Percentiles rank a stretch among this genome's conserved stretches.
Conservation (phyloP, 331 rosid genomes). For the Acacia concinna region DNA sequence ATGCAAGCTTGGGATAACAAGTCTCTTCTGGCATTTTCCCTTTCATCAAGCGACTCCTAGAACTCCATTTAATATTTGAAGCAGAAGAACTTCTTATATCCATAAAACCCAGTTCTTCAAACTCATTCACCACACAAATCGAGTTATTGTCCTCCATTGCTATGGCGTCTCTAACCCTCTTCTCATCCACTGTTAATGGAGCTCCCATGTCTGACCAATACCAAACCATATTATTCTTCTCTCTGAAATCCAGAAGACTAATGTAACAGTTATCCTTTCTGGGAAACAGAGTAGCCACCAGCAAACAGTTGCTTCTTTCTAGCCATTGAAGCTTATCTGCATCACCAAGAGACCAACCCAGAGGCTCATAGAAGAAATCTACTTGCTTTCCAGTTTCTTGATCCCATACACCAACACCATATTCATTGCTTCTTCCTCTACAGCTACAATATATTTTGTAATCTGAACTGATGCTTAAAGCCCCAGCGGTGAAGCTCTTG, state of each 20-base stretch:
- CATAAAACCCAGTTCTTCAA: constrained; percentile 88
- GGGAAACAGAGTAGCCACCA: constrained; percentile 91
- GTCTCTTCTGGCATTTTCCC: constrained; percentile 93
- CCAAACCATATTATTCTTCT: constrained; percentile 89
- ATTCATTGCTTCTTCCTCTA: constrained; percentile 89
- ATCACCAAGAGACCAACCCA: constrained; percentile 96
- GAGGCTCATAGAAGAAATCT: constrained; percentile 86
- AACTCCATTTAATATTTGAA: constrained; percentile 82
- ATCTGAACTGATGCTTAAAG: constrained; percentile 75
- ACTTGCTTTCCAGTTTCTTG: constrained; percentile 75
- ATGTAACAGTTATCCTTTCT: constrained; percentile 94
- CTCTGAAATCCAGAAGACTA: constrained; percentile 83
- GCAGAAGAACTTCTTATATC: constrained; percentile 72
- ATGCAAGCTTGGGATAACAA: constrained; percentile 86
- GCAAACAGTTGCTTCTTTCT: constrained; percentile 63
- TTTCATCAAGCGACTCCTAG: constrained; percentile 84
- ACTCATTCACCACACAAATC: constrained; percentile 94
- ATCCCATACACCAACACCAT: constrained; percentile 98
- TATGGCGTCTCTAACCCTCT: constrained; percentile 83
- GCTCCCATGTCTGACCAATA: constrained; percentile 88
- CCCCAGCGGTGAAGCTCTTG: constrained; percentile 92
- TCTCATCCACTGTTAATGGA: constrained; percentile 65
- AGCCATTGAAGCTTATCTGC: constrained; percentile 94
- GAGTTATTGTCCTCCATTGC: constrained; percentile 81
- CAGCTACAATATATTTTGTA: constrained; percentile 76